Evolutionary conservation across 1,284 basidiomycete genomes (phyloP), one percentile per base, ranked within the genome.

Genomic region (Cutaneotrichosporon curvatum): DNA sequence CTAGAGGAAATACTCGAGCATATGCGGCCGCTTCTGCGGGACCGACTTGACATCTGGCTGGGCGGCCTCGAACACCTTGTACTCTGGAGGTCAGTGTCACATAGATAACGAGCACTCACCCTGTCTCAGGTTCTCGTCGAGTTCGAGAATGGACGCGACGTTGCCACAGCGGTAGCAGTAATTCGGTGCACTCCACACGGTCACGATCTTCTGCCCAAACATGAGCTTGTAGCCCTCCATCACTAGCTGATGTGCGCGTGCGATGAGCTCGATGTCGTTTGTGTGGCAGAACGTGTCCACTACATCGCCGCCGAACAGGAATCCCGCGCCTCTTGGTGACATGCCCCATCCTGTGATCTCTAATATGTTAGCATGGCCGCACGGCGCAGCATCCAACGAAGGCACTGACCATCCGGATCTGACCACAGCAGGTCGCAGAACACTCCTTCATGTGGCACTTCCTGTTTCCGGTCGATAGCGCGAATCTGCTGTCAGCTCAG

Each of bases 361-460:
- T 75, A 35, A n/a, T n/a, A n/a, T 16, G 36, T 45, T 18, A 45
- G 37, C 44, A n/a, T 6, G 25, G 7, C 25, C 7, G 25, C 25
- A 28, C 25, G 12, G 25, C 7, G 25, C 25, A 4, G 12, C 4
- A 2, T 20, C 28, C 20, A 10, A 12, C 16, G n/a, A n/a, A n/a
- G 12, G 10, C 10, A 61, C 75, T 37, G 37, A 90, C 88, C 90
- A 67, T 98, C 94, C 31, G 94, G 95, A 76, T 98, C 94, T 47
- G 91, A 96, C 94, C 94, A 98, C 18, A 98, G 77, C 6, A 98
- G 75, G 72, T 98, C 95, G 66, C 94, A 98, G 92, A 98, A 97
- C 8, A 91, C 83, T 9, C 95, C 94, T 67, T 98, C 94, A 68
- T 98, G 95, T n/a, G 94, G 94, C 11, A 98, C 95, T 68, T 98